These are phyloP conservation scores for Stemphylium lycopersici DNA, from an alignment of 2,329 filamentous ascomycete species.

Conservation along the genomic window DNA sequence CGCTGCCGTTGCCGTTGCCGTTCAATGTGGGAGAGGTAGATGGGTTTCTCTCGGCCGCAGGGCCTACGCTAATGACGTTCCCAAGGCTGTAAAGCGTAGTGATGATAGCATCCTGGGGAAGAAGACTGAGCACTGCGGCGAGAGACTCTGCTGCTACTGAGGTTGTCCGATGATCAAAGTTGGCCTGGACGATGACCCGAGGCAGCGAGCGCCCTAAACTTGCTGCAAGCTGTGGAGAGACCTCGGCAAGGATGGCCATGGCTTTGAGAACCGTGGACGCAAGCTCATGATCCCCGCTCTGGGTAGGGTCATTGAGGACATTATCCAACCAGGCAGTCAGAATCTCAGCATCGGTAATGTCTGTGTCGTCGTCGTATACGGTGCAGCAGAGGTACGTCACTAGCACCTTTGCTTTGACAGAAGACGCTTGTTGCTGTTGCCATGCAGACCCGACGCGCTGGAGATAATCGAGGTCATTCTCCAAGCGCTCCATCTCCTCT, in stretches of 20 bases:
- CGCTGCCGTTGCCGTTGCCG: slow-evolving; percentile 55
- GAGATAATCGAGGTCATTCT: slow-evolving; percentile 89
- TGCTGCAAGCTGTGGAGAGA: slow-evolving; percentile 74
- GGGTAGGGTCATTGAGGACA: slow-evolving; percentile 75
- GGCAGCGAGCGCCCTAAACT: slow-evolving; percentile 80
- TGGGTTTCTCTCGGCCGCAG: slow-evolving; percentile 56
- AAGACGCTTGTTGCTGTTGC: slow-evolving; percentile 85
- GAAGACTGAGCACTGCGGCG: slow-evolving; percentile 76
- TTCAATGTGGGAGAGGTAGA: slow-evolving; percentile 57
- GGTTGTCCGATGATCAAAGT: slow-evolving; percentile 71
- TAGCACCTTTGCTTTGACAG: slow-evolving; percentile 82
- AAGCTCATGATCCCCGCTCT: slow-evolving; percentile 81
- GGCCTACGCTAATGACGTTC: slow-evolving; percentile 83
- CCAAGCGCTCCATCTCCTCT: slow-evolving; percentile 84
- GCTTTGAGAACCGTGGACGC: slow-evolving; percentile 80
- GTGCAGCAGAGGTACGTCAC: slow-evolving; percentile 86
- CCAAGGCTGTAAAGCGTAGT: slow-evolving; percentile 96
- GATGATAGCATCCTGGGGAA: slow-evolving; percentile 92
- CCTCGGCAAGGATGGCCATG: slow-evolving; percentile 79
- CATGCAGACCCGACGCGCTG: slow-evolving; percentile 77
- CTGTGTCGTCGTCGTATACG: slow-evolving; percentile 70
- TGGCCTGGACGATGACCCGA: slow-evolving; percentile 85
- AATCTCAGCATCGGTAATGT: slow-evolving; percentile 77
- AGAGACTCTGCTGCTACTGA: slow-evolving; percentile 82
- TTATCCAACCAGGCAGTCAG: slow-evolving; percentile 87